Evolutionary conservation across 2,329 filamentous ascomycete species (phyloP), one percentile per base, ranked within the genome.

Genomic region (Calonectria hongkongensis): DNA sequence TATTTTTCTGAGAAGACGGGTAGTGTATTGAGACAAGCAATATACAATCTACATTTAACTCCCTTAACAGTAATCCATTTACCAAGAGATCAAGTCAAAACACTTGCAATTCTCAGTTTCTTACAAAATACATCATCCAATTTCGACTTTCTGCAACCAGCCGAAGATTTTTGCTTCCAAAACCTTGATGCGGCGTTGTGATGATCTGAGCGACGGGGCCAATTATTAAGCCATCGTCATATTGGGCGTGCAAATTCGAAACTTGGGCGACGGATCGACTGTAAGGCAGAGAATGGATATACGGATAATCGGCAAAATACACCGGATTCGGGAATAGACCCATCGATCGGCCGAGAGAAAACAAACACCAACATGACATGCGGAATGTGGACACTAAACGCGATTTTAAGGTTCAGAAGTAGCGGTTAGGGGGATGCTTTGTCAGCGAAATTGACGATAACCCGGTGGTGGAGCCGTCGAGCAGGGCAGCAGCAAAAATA

Each of bases 311-410:
- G 51, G 6, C 1, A 15, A 13, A 25, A 16, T 12, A 1, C 4
- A 36, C 4, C 21, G n/a, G 8, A 12, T 16, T 15, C 2, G 9
- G 33, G 33, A 5, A 27, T 58, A 7, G n/a, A 16, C 39, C n/a
- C 4, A 15, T 9, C 10, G 3, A 9, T 21, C 6, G 3, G 10
- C n/a, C 50, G 18, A 56, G 16, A 56, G 25, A 58, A 12, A 8
- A 18, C 12, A n/a, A 30, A 15, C 4, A 58, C 9, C 8, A 4
- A 15, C n/a, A 39, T 39, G 30, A 58, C 10, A 30, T 10, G 10
- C 54, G 54, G 54, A 39, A 58, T 58, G 54, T 41, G 54, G 54
- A 58, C 54, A 15, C 54, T 58, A 58, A 58, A 5, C 12, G 12
- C 5, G 10, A 27, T 5, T n/a, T 39, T 27, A 41, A 58, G 54